Base-by-base conservation (phyloP, 768 basidiomycete genomes). In the Galerina marginata region DNA sequence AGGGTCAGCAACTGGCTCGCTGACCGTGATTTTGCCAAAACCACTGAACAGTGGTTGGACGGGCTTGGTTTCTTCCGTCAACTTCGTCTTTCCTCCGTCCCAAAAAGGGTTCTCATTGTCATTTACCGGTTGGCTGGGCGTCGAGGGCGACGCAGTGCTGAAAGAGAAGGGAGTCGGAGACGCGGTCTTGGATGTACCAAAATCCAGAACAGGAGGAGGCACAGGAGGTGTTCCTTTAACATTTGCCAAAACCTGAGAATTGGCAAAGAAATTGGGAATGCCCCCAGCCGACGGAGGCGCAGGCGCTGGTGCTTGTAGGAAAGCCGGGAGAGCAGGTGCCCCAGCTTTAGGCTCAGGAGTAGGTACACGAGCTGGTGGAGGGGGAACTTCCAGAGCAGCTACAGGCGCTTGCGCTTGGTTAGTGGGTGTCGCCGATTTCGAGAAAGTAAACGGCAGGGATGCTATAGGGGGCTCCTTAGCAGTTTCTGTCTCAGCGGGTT, bases 381-480 rank as follows among this genome's bases (percentile, higher is more conserved):
- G 33, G 37, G 48, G 25, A 7, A 56, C 43, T n/a, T 53, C 51
- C 9, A 38, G 23, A 20, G 46, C 29, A 9, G 58, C 43, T 5
- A 65, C 55, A 33, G 43, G 16, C 37, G 52, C 11, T 2, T 50
- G 20, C 5, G 25, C 14, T 50, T 38, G 50, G 15, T 56, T 54
- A 39, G 62, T 40, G 0, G 55, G 2, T 7, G 56, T 48, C 12
- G 59, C n/a, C 7, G 79, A 63, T 65, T 77, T 81, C n/a, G 75
- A 72, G 54, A 90, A 77, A 9, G 88, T 90, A 71, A 89, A 90
- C 9, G 89, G 91, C 54, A 90, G 75, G 7, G 83, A 76, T 33
- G 77, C 47, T 54, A 90, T 85, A 0, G 89, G 89, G n/a, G 87
- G 86, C 61, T 91, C 90, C 67, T 86, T 87, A 14, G 83, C 83